Evolutionary conservation across 2,329 filamentous ascomycete species (phyloP), one percentile per base, ranked within the genome.

Genomic region (Beauveria australis): DNA sequence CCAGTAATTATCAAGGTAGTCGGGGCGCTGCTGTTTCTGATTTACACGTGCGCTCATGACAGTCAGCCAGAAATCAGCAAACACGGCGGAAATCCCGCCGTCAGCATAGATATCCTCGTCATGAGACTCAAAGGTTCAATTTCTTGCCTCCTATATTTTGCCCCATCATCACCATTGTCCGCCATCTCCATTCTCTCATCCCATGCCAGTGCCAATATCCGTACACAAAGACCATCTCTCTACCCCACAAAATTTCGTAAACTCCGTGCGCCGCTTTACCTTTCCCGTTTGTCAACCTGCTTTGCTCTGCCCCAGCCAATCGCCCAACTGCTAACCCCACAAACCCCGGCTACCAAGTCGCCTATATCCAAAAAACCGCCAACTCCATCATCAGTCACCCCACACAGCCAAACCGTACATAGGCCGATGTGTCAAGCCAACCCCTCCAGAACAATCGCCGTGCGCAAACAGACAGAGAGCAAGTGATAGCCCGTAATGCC

Each of bases 291-390:
- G 16, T 18, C 1, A 3, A 26, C 22, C 16, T 37, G 33, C 33
- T 37, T 37, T 16, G 6, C 18, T 33, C 26, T 22, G 18, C 53
- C 14, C 44, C 28, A 18, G 19, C 46, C 47, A 16, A 28, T 26
- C n/a, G 49, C 49, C 49, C 12, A 40, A 19, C 33, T 19, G 14
- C 33, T 16, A 37, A 53, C 52, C 52, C 52, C 52, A 53, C 52
- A 53, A 53, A 22, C 33, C 52, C 52, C 33, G 33, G 49, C 37
- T 53, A 53, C 44, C 56, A 59, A 59, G 56, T 59, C 56, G 56
- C 58, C 51, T 60, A 53, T 60, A 53, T 60, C 51, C 28, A 53
- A 53, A 22, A 53, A 33, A 5, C 24, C 24, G 12, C 33, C 26
- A n/a, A n/a, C n/a, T n/a, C n/a, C 19, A 18, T n/a, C 51, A n/a